A percentile compares a stretch with the other conserved stretches of the same genome.
phyloP scores from a whole-genome alignment of 2,329 filamentous ascomycete genomes.

The Pseudopyricularia cyperi region DNA sequence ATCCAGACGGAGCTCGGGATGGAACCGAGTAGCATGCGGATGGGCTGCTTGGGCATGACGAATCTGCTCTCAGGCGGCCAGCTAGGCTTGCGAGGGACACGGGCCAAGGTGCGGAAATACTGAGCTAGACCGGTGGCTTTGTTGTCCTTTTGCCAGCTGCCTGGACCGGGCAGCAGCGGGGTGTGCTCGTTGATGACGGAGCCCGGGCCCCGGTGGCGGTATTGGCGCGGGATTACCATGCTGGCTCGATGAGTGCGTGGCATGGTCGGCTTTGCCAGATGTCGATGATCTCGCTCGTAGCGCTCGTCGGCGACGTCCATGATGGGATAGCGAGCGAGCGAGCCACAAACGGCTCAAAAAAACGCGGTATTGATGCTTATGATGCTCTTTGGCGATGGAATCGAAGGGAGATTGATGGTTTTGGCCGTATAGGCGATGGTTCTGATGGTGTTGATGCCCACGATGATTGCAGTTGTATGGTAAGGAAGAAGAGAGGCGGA shows the following conservation, averaged over 20 bases:
- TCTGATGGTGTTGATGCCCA: no score
- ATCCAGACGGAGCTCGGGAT: constrained; percentile 22
- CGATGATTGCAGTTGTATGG: no score
- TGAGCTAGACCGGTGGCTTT: background rate
- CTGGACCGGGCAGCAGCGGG: background rate
- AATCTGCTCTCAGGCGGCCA: background rate
- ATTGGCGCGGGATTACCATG: background rate
- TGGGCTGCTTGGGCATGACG: constrained; percentile 9
- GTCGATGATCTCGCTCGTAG: background rate
- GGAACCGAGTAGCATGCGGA: constrained; percentile 15
- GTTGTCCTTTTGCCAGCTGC: background rate
- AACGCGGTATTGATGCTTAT: no score
- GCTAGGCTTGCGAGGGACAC: background rate
- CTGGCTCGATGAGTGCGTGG: background rate
- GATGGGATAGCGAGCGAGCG: background rate
- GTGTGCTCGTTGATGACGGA: background rate
- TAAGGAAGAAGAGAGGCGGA: no score
- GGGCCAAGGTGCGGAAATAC: background rate
- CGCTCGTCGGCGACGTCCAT: background rate
- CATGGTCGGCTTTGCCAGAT: background rate
- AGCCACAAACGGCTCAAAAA: no score
- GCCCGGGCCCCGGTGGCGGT: background rate
- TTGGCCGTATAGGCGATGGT: no score
- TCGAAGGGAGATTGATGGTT: no score
- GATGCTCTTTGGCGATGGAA: no score